Percentiles rank a stretch among this genome's conserved stretches.
These are phyloP conservation scores for Ulmus americana DNA, from an alignment of 331 rosid genomes.

Conservation along the genomic window DNA sequence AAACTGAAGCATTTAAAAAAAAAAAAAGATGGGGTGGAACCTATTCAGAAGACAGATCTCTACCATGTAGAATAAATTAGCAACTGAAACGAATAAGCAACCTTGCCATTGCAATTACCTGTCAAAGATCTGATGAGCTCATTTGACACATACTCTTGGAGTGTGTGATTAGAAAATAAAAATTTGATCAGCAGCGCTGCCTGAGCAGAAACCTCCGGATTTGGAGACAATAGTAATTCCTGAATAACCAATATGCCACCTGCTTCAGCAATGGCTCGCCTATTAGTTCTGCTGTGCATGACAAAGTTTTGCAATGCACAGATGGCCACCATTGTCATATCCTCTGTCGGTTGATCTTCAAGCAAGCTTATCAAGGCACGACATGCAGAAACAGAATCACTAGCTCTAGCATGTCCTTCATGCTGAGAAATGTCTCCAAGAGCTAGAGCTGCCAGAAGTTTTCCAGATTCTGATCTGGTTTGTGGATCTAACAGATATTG, in stretches of 20 bases:
- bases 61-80: not conserved
- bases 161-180: constrained; percentile 92
- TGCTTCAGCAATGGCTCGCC: constrained; percentile 98
- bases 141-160: constrained; percentile 86
- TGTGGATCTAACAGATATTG: constrained; percentile 89
- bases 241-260: constrained; percentile 95
- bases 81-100: not conserved
- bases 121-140: constrained; percentile 94
- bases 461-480: constrained; percentile 75
- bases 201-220: constrained; percentile 76
- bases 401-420: constrained; percentile 75
- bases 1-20: not conserved
- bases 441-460: constrained; percentile 88
- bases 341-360: constrained; percentile 93
- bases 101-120: constrained; percentile 41
- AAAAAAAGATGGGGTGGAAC: not conserved
- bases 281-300: constrained; percentile 91
- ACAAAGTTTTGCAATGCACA: constrained; percentile 96
- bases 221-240: constrained; percentile 73
- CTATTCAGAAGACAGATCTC: not conserved
- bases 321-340: constrained; percentile 84
- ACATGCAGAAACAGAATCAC: constrained; percentile 87
- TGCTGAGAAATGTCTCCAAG: constrained; percentile 91
- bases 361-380: constrained; percentile 87
- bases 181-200: constrained; percentile 77